Evolutionary conservation across 139 green algal genomes (phyloP).

Genomic region (Chlamydomonas sp.): DNA sequence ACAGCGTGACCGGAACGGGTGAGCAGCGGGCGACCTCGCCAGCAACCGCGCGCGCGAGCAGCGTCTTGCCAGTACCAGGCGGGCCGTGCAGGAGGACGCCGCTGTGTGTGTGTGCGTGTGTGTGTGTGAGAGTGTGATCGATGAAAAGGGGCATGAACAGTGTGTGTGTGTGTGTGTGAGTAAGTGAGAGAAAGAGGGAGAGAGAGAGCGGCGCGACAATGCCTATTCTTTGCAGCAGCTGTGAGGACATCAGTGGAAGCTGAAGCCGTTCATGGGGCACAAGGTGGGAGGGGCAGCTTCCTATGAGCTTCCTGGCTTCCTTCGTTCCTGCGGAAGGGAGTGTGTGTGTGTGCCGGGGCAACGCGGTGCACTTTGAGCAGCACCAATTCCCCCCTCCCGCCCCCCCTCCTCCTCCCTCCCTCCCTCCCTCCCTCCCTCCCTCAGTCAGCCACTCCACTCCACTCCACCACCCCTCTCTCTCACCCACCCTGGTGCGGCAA

Average conservation of each 20-base stretch:
- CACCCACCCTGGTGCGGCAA: constrained; percentile 19
- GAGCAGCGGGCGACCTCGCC: constrained; percentile 40
- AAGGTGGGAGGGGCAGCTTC: too few relatives aligned
- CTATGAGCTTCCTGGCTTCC: too few relatives aligned
- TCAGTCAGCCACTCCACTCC: neutral
- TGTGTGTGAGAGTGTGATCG: neutral
- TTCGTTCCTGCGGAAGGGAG: too few relatives aligned
- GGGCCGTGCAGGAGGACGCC: constrained; percentile 62
- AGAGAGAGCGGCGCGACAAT: neutral
- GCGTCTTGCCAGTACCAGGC: constrained; percentile 69
- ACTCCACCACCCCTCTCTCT: neutral
- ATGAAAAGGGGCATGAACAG: neutral
- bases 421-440: too few relatives aligned
- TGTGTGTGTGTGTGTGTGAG: neutral
- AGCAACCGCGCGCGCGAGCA: constrained; percentile 52
- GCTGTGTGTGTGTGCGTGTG: constrained; percentile 23
- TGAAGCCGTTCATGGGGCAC: neutral
- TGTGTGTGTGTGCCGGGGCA: too few relatives aligned
- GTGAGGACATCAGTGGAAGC: neutral
- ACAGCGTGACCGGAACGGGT: constrained; percentile 62
- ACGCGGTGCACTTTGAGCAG: too few relatives aligned
- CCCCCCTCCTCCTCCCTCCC: too few relatives aligned
- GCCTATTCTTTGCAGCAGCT: neutral
- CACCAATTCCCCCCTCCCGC: too few relatives aligned
- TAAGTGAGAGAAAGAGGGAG: neutral